A percentile compares a stretch with the other conserved stretches of the same genome.
These are phyloP conservation scores for Eleusine indica DNA, from an alignment of 176 grass and related monocot genomes.

Conservation along the genomic window DNA sequence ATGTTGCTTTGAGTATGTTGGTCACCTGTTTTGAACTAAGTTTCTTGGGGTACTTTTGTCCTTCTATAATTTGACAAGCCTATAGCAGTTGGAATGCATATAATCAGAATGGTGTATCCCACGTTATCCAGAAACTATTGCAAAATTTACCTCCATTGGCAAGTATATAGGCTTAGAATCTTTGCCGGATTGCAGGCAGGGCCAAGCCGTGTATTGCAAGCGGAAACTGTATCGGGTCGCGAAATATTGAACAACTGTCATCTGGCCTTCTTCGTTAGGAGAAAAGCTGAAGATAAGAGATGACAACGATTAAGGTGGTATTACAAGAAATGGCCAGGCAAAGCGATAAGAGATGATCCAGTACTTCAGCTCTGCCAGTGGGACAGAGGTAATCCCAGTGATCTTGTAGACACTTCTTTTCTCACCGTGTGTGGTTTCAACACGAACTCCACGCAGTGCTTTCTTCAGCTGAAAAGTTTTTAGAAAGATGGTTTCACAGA, in stretches of 20 bases:
- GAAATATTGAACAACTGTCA: slow-evolving; percentile 72
- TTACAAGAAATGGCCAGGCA: neutral
- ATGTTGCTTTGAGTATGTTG: slow-evolving; percentile 53
- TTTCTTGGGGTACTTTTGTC: slow-evolving; percentile 67
- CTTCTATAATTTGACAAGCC: slow-evolving; percentile 80
- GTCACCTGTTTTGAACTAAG: slow-evolving; percentile 63
- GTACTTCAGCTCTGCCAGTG: slow-evolving; percentile 62
- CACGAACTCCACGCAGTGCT: slow-evolving; percentile 66
- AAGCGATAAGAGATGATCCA: slow-evolving; percentile 13
- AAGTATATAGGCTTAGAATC: slow-evolving; percentile 64
- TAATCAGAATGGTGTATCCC: slow-evolving; percentile 4
- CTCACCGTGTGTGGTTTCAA: slow-evolving; percentile 60
- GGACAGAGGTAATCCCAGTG: slow-evolving; percentile 54
- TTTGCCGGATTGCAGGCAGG: slow-evolving; percentile 75
- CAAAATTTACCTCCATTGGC: slow-evolving; percentile 70
- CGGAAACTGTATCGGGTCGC: slow-evolving; percentile 41
- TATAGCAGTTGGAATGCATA: slow-evolving; percentile 34
- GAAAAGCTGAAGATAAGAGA: slow-evolving; percentile 65
- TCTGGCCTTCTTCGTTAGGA: slow-evolving; percentile 37
- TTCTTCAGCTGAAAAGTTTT: slow-evolving; percentile 59
- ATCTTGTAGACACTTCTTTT: slow-evolving; percentile 61
- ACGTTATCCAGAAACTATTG: slow-evolving; percentile 13
- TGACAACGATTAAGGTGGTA: neutral
- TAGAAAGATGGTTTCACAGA: too few relatives aligned
- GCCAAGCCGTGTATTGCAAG: slow-evolving; percentile 54